Conservation (phyloP, 129 eudicot genomes). For the Flaveria ramosissima region DNA sequence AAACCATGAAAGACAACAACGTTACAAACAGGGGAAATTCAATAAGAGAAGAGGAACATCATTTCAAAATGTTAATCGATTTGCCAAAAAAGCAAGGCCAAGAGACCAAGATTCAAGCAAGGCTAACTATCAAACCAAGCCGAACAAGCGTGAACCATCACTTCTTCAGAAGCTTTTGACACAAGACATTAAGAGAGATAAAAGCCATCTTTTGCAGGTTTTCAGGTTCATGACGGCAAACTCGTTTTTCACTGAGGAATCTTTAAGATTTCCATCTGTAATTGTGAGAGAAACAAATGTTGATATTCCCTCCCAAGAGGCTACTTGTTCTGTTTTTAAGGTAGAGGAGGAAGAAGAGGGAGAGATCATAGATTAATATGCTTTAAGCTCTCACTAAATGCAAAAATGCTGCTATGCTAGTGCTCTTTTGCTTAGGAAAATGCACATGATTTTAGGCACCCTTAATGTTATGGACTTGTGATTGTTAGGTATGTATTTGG, state of each 20-base stretch:
- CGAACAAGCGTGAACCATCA: constrained; percentile 49
- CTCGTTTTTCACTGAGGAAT: constrained; percentile 59
- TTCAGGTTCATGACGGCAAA: constrained; percentile 80
- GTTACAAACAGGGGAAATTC: constrained; percentile 42
- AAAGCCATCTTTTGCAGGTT: constrained; percentile 67
- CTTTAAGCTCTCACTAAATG: constrained; percentile 2
- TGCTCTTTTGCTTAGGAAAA: constrained; percentile 5
- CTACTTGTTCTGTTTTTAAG: not conserved
- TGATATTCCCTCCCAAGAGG: constrained; percentile 23
- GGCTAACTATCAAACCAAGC: not conserved
- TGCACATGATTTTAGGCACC: not conserved
- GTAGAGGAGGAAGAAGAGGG: constrained; percentile 52
- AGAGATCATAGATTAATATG: constrained; percentile 40
- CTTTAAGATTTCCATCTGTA: constrained; percentile 61
- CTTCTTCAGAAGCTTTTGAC: constrained; percentile 79
- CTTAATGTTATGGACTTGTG: constrained; percentile 10
- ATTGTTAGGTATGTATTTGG: constrained; percentile 13
- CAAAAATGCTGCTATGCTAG: not conserved
- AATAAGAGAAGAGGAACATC: constrained; percentile 58
- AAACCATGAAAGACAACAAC: constrained; percentile 31
- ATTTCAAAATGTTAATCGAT: constrained; percentile 35
- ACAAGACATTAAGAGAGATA: constrained; percentile 67
- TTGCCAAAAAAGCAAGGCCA: constrained; percentile 37
- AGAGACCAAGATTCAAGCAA: constrained; percentile 31
- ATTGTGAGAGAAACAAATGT: constrained; percentile 45